phyloP scores from a whole-genome alignment of 2,329 filamentous ascomycete species.

The Claviceps africana region DNA sequence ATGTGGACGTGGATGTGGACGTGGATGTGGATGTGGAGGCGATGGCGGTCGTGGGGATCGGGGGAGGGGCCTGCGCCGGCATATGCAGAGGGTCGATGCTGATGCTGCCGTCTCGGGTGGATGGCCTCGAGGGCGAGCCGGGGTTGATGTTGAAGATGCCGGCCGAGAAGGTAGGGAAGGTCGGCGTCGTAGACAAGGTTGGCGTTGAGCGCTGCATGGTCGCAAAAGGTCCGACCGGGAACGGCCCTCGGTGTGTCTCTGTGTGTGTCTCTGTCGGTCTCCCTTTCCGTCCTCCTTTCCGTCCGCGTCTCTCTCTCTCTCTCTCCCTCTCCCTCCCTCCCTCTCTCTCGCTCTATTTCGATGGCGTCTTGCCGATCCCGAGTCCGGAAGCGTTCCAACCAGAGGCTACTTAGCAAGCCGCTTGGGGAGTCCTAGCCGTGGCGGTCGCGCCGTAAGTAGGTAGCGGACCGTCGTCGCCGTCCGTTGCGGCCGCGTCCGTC shows the following conservation, averaged over 20 bases:
- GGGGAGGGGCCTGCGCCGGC: constrained; percentile 10
- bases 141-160: constrained; percentile 13
- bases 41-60: constrained; percentile 3
- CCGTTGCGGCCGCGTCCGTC: background rate
- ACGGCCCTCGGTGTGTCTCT: background rate
- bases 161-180: constrained; percentile 24
- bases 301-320: background rate
- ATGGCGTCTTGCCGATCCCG: background rate
- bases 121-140: constrained; percentile 16
- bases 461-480: background rate
- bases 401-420: background rate
- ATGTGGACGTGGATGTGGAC: background rate
- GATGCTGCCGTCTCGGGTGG: constrained; percentile 21
- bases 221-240: background rate
- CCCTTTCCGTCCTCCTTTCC: background rate
- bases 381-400: background rate
- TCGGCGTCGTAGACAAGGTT: constrained; percentile 16
- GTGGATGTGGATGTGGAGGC: background rate
- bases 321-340: background rate
- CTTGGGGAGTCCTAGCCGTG: background rate
- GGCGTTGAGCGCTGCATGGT: constrained; percentile 6
- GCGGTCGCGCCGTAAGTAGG: background rate
- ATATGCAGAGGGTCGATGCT: constrained; percentile 10
- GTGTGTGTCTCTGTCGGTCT: background rate
- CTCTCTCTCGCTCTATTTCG: background rate